A percentile compares a stretch with the other conserved stretches of the same genome.
Conservation (phyloP, 2,329 filamentous ascomycete genomes). For the Trichoderma arundinaceum region DNA sequence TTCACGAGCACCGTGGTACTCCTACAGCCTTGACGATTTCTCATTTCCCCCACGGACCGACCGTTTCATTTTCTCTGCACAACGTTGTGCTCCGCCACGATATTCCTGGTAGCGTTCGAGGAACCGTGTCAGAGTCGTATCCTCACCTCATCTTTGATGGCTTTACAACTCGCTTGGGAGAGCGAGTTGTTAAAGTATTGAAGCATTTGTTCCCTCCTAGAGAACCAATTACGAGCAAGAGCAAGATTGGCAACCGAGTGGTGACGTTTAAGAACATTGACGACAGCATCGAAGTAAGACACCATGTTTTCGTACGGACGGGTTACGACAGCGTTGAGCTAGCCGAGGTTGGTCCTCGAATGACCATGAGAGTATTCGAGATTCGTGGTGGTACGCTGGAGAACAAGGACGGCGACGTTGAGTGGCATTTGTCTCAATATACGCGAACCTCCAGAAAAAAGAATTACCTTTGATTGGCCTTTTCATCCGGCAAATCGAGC, state of each 20-base stretch:
- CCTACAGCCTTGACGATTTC: constrained; percentile 88
- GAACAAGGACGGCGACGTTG: constrained; percentile 92
- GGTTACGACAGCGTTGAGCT: constrained; percentile 88
- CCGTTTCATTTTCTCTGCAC: constrained; percentile 78
- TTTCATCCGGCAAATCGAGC: neutral
- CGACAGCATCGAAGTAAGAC: constrained; percentile 87
- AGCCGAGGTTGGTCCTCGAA: constrained; percentile 87
- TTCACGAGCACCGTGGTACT: constrained; percentile 91
- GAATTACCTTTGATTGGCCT: constrained; percentile 77
- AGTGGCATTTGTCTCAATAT: constrained; percentile 96
- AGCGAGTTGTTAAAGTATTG: constrained; percentile 83
- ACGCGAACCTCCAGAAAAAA: constrained; percentile 94
- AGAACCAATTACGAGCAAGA: constrained; percentile 71
- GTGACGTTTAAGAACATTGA: constrained; percentile 95
- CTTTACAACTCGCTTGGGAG: constrained; percentile 80
- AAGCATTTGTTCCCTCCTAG: constrained; percentile 94
- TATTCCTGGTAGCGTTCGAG: constrained; percentile 84
- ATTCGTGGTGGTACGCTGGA: constrained; percentile 90
- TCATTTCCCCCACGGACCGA: constrained; percentile 88
- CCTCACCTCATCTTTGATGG: constrained; percentile 96
- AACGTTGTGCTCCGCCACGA: constrained; percentile 93
- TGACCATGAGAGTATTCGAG: constrained; percentile 97
- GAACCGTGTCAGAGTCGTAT: constrained; percentile 90
- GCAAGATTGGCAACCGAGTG: constrained; percentile 83
- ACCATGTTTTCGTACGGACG: constrained; percentile 86